These are phyloP conservation scores for Vachellia collinsii DNA, from an alignment of 306 rosid genomes.

Conservation along the genomic window DNA sequence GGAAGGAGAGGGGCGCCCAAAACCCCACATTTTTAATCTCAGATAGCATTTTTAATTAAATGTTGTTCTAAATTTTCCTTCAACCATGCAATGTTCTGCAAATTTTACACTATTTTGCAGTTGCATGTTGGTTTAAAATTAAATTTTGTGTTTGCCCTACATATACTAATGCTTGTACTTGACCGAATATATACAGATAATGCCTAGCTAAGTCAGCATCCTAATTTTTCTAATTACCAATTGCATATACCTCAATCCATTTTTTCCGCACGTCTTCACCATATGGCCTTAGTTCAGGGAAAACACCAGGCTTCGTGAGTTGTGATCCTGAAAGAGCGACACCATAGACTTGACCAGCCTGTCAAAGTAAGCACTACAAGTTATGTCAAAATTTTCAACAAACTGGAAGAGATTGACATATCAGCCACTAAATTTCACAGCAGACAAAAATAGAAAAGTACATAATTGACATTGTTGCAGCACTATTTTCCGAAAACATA, in stretches of 20 bases:
- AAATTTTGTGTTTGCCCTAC: not conserved
- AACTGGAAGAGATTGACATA: not conserved
- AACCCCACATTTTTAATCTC: not conserved
- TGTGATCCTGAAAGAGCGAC: conserved; percentile 81
- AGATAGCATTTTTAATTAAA: not conserved
- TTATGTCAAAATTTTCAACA: conserved; percentile 36
- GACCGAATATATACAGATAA: not conserved
- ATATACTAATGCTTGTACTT: not conserved
- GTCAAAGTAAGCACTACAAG: conserved; percentile 44
- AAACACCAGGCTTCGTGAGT: conserved; percentile 73
- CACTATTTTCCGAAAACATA: conserved; percentile 27
- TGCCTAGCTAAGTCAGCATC: not conserved
- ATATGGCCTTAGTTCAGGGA: conserved; percentile 77
- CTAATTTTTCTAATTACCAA: not conserved
- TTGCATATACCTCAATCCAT: conserved; percentile 84
- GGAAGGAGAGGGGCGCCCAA: not conserved
- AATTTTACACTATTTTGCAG: not conserved
- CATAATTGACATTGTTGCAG: conserved; percentile 6
- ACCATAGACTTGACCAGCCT: conserved; percentile 98
- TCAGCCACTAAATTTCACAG: conserved; percentile 23
- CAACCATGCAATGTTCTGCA: not conserved
- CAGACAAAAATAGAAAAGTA: conserved; percentile 1
- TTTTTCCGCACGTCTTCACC: conserved; percentile 82
- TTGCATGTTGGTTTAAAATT: not conserved
- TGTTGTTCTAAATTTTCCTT: not conserved